These are phyloP conservation scores for Fusarium papillatum DNA, from an alignment of 2,329 filamentous ascomycete genomes.

Conservation along the genomic window DNA sequence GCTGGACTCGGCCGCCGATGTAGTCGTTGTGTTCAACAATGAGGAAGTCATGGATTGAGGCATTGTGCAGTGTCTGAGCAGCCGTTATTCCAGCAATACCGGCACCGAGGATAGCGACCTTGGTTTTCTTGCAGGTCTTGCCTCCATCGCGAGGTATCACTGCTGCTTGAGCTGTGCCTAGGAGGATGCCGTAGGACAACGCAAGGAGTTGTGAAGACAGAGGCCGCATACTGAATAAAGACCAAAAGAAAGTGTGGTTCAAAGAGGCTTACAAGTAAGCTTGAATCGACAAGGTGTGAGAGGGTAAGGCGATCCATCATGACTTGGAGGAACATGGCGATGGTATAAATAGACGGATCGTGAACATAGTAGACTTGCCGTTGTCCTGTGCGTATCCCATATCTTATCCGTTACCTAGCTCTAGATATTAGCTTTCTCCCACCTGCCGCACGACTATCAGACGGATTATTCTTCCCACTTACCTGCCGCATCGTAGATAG, in stretches of 20 bases:
- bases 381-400: background rate
- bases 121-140: slow-evolving; percentile 45
- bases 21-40: slow-evolving; percentile 74
- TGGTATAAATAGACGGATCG: background rate
- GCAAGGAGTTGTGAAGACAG: slow-evolving; percentile 11
- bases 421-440: background rate
- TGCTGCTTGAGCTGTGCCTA: slow-evolving; percentile 17
- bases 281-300: background rate
- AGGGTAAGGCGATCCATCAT: background rate
- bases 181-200: slow-evolving; percentile 12
- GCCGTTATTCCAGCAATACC: slow-evolving; percentile 75
- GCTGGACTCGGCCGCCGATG: slow-evolving; percentile 72
- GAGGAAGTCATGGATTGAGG: slow-evolving; percentile 73
- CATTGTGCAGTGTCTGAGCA: slow-evolving; percentile 72
- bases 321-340: background rate
- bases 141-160: slow-evolving; percentile 17
- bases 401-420: background rate
- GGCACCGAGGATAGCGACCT: slow-evolving; percentile 60
- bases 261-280: background rate
- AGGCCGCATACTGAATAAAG: slow-evolving; percentile 6
- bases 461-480: background rate
- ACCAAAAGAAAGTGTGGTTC: background rate
- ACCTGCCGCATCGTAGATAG: background rate
- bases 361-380: background rate
- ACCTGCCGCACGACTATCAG: background rate